phyloP scores from a whole-genome alignment of 495 filamentous ascomycete genomes.

The Aspergillus conjunctus region DNA sequence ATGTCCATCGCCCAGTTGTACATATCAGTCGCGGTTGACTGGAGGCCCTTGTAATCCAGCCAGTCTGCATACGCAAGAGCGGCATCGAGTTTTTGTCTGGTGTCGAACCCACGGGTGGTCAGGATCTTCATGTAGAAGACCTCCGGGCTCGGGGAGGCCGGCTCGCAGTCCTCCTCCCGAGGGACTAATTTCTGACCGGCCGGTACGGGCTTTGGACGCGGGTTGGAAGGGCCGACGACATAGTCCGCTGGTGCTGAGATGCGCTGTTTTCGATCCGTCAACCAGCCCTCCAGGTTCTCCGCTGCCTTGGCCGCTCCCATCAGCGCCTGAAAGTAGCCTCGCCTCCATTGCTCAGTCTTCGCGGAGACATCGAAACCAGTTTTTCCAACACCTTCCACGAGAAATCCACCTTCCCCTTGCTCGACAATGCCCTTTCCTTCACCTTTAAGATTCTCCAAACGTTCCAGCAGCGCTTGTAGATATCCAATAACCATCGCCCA shows the following conservation, averaged over 20 bases:
- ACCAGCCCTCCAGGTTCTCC: conserved; percentile 78
- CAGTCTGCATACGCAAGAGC: conserved; percentile 80
- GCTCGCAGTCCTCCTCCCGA: conserved; percentile 70
- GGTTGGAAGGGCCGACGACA: conserved; percentile 81
- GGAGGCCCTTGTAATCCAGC: conserved; percentile 72
- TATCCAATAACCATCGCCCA: conserved; percentile 63
- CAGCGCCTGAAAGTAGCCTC: conserved; percentile 78
- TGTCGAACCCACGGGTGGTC: conserved; percentile 72
- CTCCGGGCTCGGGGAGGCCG: conserved; percentile 65
- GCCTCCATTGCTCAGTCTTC: conserved; percentile 78
- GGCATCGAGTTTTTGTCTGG: conserved; percentile 73
- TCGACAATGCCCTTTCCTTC: conserved; percentile 68
- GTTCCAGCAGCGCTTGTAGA: conserved; percentile 54
- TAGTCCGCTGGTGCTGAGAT: conserved; percentile 67
- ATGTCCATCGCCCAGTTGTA: conserved; percentile 73
- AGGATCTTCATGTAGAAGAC: conserved; percentile 76
- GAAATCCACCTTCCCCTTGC: conserved; percentile 57
- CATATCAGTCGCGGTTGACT: conserved; percentile 63
- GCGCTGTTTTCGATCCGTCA: conserved; percentile 65
- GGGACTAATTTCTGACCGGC: conserved; percentile 58
- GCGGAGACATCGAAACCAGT: conserved; percentile 68
- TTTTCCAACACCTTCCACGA: conserved; percentile 56
- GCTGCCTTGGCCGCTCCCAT: conserved; percentile 75
- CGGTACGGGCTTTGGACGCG: conserved; percentile 71
- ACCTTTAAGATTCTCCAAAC: conserved; percentile 62